Percentiles rank a stretch among this genome's conserved stretches.
Evolutionary conservation across 371 early-diverging fungal species (phyloP).

Genomic region (Rhizopus arrhizus): DNA sequence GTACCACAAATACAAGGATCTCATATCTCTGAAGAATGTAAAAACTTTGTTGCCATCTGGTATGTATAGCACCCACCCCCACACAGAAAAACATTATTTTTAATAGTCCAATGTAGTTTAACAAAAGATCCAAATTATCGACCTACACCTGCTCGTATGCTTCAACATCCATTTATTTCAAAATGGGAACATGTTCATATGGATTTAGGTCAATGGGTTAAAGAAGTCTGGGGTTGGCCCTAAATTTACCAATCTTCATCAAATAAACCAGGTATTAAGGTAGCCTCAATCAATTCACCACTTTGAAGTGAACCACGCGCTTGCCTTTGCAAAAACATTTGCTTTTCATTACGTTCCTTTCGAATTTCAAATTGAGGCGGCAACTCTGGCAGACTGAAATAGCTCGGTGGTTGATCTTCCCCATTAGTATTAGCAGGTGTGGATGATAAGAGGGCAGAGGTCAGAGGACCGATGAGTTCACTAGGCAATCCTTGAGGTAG

Average conservation of each 20-base stretch:
- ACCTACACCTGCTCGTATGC: conserved; percentile 77
- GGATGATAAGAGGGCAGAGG: conserved; percentile 25
- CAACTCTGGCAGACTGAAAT: conserved; percentile 35
- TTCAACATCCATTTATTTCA: conserved; percentile 66
- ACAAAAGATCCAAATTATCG: conserved; percentile 79
- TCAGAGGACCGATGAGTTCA: conserved; percentile 28
- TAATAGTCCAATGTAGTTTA: conserved; percentile 49
- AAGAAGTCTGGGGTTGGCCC: conserved; percentile 63
- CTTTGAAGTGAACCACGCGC: conserved; percentile 22
- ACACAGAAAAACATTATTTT: background rate
- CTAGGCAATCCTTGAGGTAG: conserved; percentile 25
- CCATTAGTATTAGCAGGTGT: background rate
- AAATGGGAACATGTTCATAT: conserved; percentile 53
- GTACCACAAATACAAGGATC: conserved; percentile 74
- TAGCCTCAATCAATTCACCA: conserved; percentile 31
- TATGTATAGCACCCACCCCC: background rate
- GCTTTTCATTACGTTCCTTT: conserved; percentile 36
- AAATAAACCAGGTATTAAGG: conserved; percentile 31
- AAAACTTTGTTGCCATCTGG: conserved; percentile 64
- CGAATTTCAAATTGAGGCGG: conserved; percentile 36
- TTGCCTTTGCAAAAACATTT: conserved; percentile 26
- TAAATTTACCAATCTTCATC: conserved; percentile 40
- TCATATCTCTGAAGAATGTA: conserved; percentile 63
- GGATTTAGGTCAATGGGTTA: conserved; percentile 55
- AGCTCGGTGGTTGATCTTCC: conserved; percentile 34